A percentile compares a stretch with the other conserved stretches of the same genome.
phyloP scores from a whole-genome alignment of 495 filamentous ascomycete genomes.

The Symbiotaphrina buchneri region DNA sequence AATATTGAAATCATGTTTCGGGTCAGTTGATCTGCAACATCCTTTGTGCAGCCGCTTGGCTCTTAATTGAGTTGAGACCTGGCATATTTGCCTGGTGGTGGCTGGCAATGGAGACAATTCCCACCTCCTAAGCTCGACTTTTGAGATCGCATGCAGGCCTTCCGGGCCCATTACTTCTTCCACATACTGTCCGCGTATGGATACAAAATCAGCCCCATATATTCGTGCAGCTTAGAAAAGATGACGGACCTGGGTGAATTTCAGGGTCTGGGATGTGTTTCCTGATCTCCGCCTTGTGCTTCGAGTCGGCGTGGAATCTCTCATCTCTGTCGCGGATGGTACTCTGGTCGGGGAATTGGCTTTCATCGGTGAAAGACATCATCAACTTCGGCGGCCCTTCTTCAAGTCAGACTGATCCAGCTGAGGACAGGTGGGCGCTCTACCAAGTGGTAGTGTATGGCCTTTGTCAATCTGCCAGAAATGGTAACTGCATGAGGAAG shows the following conservation, averaged over 20 bases:
- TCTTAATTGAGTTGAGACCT: constrained; percentile 2
- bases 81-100: no score
- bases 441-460: constrained; percentile 48
- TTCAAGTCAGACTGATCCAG: not conserved
- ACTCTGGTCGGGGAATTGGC: constrained; percentile 36
- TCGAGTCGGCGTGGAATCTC: constrained; percentile 36
- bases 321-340: constrained; percentile 39
- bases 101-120: no score
- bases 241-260: constrained; percentile 29
- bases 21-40: not conserved
- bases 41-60: not conserved
- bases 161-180: no score
- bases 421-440: not conserved
- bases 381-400: constrained; percentile 37
- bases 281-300: constrained; percentile 38
- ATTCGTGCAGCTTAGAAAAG: no score
- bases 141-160: no score
- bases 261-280: constrained; percentile 30
- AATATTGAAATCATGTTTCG: constrained; percentile 21
- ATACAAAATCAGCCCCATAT: no score
- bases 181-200: no score
- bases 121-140: no score
- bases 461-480: constrained; percentile 79
- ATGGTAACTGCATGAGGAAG: constrained; percentile 21
- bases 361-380: constrained; percentile 41